Conservation (phyloP, 2,329 filamentous ascomycete genomes). For the Trichoderma afroharzianum region DNA sequence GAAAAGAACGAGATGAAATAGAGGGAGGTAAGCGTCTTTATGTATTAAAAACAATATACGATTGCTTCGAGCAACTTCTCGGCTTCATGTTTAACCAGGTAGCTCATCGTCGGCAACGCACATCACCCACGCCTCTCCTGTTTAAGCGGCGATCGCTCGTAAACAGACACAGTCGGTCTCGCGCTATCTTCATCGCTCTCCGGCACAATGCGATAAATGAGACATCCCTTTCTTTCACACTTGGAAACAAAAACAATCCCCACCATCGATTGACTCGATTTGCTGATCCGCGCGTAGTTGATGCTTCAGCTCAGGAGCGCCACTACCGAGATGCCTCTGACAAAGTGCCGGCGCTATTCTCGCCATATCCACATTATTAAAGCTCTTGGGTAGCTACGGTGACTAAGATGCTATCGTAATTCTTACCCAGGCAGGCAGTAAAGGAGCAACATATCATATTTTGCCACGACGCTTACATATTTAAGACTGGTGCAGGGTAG, state of each 20-base stretch:
- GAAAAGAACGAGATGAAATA: fast-evolving
- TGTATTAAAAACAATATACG: background rate
- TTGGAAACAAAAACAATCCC: background rate
- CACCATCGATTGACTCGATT: background rate
- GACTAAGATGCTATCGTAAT: background rate
- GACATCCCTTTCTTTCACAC: background rate
- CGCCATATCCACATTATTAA: background rate
- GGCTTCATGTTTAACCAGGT: background rate
- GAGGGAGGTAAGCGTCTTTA: background rate
- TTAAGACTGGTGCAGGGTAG: background rate
- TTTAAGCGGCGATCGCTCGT: background rate
- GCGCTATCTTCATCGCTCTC: background rate
- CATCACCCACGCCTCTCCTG: background rate
- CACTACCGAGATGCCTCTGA: background rate
- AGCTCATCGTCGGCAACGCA: no score
- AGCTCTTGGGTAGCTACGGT: background rate
- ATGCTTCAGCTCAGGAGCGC: background rate
- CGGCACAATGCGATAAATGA: background rate
- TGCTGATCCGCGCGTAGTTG: background rate
- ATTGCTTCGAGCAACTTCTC: background rate
- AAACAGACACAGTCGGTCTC: background rate
- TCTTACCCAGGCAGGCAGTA: no score
- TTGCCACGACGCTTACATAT: background rate
- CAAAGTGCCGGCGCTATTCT: background rate
- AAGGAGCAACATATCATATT: background rate